These are phyloP conservation scores for Ophiostoma sp. DNA, from an alignment of 2,329 filamentous ascomycete species.

Conservation along the genomic window DNA sequence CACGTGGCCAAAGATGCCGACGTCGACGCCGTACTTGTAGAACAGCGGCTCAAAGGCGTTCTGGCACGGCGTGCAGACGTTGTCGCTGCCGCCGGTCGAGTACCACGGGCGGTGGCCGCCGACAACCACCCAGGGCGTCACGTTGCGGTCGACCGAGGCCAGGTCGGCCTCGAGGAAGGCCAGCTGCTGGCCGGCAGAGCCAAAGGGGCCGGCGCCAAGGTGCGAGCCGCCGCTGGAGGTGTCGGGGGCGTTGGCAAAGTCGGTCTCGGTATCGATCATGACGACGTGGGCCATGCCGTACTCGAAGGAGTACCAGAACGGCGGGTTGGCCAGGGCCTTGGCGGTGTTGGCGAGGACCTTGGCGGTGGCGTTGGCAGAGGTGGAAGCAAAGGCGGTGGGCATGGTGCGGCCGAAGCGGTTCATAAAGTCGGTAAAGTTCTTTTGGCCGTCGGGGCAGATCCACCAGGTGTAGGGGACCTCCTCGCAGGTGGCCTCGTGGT, in stretches of 20 bases:
- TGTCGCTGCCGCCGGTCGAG: constrained; percentile 33
- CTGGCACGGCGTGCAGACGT: constrained; percentile 44
- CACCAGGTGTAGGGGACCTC: constrained; percentile 38
- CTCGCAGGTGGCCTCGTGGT: constrained; percentile 53
- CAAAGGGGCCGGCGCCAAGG: constrained; percentile 48
- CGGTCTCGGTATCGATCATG: constrained; percentile 55
- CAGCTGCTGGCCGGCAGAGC: constrained; percentile 45
- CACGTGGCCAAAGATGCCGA: constrained; percentile 53
- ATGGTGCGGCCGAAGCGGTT: constrained; percentile 50
- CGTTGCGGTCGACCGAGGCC: constrained; percentile 49
- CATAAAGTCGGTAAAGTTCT: constrained; percentile 57
- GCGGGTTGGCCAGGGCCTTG: constrained; percentile 42
- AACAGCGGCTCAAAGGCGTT: constrained; percentile 49
- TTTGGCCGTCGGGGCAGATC: constrained; percentile 48
- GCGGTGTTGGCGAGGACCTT: constrained; percentile 44
- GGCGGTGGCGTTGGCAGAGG: constrained; percentile 40
- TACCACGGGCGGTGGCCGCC: constrained; percentile 47
- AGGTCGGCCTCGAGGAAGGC: constrained; percentile 52
- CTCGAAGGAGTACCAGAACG: constrained; percentile 57
- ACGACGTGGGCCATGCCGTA: constrained; percentile 53
- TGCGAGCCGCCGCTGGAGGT: constrained; percentile 31
- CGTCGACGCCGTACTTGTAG: constrained; percentile 53
- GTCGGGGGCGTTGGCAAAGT: constrained; percentile 49
- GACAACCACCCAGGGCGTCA: constrained; percentile 50
- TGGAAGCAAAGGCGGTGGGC: constrained; percentile 47